Conservation (phyloP, 2,329 filamentous ascomycete species). For the Calonectria fujianensis region DNA sequence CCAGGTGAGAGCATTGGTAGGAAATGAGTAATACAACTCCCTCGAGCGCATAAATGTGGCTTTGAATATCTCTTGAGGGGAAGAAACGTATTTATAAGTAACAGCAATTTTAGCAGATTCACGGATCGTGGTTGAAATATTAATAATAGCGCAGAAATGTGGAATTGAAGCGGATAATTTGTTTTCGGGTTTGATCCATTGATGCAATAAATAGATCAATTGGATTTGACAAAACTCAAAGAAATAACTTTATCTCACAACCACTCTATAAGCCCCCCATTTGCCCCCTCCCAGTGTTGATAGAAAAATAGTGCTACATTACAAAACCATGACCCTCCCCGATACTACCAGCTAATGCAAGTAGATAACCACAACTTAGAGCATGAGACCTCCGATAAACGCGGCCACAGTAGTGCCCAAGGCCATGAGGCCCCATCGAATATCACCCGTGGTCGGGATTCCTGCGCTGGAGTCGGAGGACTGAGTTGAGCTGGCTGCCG, state of each 20-base stretch:
- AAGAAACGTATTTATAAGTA: no score
- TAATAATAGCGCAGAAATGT: no score
- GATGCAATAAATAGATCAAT: not conserved
- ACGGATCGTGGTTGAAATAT: no score
- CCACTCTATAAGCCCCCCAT: not conserved
- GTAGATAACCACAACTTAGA: conserved; percentile 23
- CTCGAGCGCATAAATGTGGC: no score
- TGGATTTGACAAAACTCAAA: not conserved
- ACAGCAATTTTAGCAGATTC: no score
- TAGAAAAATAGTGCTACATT: not conserved
- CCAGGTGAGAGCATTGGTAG: not conserved
- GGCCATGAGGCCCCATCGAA: conserved; percentile 54
- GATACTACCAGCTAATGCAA: not conserved
- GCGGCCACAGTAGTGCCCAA: conserved; percentile 48
- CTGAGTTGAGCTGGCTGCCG: conserved; percentile 40
- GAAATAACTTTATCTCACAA: not conserved
- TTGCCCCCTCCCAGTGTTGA: not conserved
- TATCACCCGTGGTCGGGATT: conserved; percentile 45
- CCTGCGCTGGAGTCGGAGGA: conserved; percentile 46
- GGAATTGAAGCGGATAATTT: no score
- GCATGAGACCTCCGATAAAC: conserved; percentile 50
- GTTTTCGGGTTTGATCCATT: not conserved
- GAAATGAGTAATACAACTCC: not conserved
- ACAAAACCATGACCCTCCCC: not conserved
- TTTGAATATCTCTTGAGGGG: no score